phyloP scores from a whole-genome alignment of 2,329 filamentous ascomycete genomes.

The Fusarium cicatricum region DNA sequence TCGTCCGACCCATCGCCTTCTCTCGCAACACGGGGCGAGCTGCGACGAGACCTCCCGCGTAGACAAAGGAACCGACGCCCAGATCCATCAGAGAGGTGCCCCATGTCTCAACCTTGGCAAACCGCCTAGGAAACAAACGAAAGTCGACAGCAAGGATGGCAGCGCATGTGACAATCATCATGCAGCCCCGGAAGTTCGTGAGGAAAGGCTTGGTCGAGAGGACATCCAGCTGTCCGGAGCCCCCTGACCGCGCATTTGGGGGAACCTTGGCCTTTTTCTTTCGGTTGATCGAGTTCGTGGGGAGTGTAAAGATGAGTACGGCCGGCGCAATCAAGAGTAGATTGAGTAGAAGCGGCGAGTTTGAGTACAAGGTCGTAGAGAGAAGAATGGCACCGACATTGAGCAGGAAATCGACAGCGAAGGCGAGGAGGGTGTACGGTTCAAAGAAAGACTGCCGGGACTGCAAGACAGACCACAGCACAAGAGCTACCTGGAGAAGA shows the following conservation, averaged over 20 bases:
- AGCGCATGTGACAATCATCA: conserved; percentile 90
- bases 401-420: conserved; percentile 84
- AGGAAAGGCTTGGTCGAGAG: conserved; percentile 91
- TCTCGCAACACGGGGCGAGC: conserved; percentile 82
- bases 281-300: conserved; percentile 46
- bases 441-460: conserved; percentile 84
- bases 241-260: conserved; percentile 51
- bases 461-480: conserved; percentile 91
- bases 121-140: conserved; percentile 87
- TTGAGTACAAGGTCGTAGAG: conserved; percentile 85
- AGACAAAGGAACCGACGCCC: conserved; percentile 97
- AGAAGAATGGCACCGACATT: conserved; percentile 85
- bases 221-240: conserved; percentile 44
- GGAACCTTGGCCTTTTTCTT: conserved; percentile 60
- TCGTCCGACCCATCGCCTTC: conserved; percentile 59
- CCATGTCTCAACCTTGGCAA: conserved; percentile 99
- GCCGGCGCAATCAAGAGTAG: conserved; percentile 78
- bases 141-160: conserved; percentile 99
- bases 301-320: conserved; percentile 65
- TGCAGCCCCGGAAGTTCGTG: conserved; percentile 87
- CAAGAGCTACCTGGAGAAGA: conserved; percentile 71
- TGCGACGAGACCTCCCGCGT: conserved; percentile 90
- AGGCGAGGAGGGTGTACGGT: conserved; percentile 72
- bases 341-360: conserved; percentile 76
- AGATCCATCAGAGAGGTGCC: conserved; percentile 99